Conservation (phyloP, 192 early-diverging fungal genomes). For the Coemansia interrupta region DNA sequence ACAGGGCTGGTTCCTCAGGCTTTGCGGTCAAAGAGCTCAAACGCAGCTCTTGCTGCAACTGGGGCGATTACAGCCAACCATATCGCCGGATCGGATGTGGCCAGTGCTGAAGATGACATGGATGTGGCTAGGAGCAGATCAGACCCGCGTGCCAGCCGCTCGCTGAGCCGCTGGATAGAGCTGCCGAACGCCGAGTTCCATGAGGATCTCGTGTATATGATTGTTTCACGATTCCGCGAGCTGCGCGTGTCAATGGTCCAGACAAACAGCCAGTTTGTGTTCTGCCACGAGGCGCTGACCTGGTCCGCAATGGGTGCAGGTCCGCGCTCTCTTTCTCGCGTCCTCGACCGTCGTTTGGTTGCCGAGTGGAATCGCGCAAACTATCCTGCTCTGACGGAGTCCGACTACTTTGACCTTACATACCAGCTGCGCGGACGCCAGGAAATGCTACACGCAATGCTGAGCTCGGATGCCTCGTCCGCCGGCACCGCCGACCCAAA, state of each 20-base stretch:
- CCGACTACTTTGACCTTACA: slow-evolving; percentile 32
- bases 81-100: too few relatives aligned
- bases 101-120: slow-evolving; percentile 2
- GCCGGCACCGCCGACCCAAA: not conserved
- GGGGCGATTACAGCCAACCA: not conserved
- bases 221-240: slow-evolving; percentile 64
- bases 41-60: slow-evolving; percentile 3
- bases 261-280: slow-evolving; percentile 73
- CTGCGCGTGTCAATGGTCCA: slow-evolving; percentile 85
- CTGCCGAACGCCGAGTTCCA: slow-evolving; percentile 30
- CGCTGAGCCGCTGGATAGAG: slow-evolving; percentile 29
- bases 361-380: slow-evolving; percentile 50
- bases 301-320: slow-evolving; percentile 52
- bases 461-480: slow-evolving; percentile 22
- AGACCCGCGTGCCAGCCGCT: slow-evolving; percentile 16
- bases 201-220: slow-evolving; percentile 61
- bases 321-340: slow-evolving; percentile 35
- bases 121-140: not conserved
- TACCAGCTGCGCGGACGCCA: slow-evolving; percentile 44
- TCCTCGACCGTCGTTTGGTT: slow-evolving; percentile 46
- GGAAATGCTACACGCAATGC: slow-evolving; percentile 47
- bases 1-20: slow-evolving; percentile 36
- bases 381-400: slow-evolving; percentile 17
- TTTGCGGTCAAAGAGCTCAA: slow-evolving; percentile 28
- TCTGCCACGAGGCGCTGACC: slow-evolving; percentile 75